Evolutionary conservation across 208 protist species (phyloP).

Genomic region (Leishmania lainsoni): DNA sequence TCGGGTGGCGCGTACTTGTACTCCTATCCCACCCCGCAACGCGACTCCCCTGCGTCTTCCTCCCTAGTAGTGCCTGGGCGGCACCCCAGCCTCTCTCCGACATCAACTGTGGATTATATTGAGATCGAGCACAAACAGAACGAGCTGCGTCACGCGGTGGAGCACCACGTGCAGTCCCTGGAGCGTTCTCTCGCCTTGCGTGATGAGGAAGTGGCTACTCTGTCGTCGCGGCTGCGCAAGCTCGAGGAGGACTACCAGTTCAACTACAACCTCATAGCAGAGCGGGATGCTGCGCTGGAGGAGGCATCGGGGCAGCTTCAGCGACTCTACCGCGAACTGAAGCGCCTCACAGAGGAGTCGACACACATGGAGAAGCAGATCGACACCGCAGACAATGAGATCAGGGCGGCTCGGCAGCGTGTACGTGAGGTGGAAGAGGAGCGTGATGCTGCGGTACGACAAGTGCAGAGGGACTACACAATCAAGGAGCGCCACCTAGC

Average conservation of each 20-base stretch:
- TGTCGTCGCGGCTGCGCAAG: slow-evolving; percentile 62
- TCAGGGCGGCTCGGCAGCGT: slow-evolving; percentile 40
- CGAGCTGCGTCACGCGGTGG: slow-evolving; percentile 79
- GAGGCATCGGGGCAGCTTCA: slow-evolving; percentile 82
- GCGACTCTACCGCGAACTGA: slow-evolving; percentile 75
- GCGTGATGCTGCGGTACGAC: slow-evolving; percentile 45
- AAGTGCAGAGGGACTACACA: slow-evolving; percentile 49
- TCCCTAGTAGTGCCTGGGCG: not conserved
- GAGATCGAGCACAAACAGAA: slow-evolving; percentile 86
- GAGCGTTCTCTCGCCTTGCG: slow-evolving; percentile 58
- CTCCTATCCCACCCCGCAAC: not conserved
- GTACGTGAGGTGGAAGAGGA: slow-evolving; percentile 66
- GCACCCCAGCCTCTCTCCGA: slow-evolving; percentile 22
- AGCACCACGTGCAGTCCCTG: slow-evolving; percentile 72
- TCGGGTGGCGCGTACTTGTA: slow-evolving; percentile 1
- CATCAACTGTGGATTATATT: slow-evolving; percentile 56
- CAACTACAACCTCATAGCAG: slow-evolving; percentile 87
- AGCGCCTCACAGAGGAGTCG: slow-evolving; percentile 52
- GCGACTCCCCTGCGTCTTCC: slow-evolving; percentile 12
- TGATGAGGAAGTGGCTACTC: slow-evolving; percentile 65
- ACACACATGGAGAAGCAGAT: slow-evolving; percentile 39
- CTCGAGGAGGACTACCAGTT: slow-evolving; percentile 92
- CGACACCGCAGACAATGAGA: slow-evolving; percentile 46
- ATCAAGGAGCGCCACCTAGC: slow-evolving; percentile 61
- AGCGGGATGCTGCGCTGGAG: slow-evolving; percentile 85